Evolutionary conservation across 257 asterid genomes (phyloP).

Genomic region (Jaltomata sinuosa): DNA sequence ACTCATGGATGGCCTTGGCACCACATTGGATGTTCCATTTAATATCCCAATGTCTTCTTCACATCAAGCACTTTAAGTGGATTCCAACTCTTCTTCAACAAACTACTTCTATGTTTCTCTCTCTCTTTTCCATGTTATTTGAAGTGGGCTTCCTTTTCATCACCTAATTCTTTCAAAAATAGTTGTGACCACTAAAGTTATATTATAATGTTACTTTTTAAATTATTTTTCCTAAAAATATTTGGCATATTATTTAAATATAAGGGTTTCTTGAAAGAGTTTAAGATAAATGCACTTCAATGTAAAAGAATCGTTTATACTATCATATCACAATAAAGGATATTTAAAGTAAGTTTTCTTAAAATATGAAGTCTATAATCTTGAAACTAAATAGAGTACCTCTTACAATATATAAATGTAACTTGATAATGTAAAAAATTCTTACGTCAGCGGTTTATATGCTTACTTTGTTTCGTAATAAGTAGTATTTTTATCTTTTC

Average conservation of each 20-base stretch:
- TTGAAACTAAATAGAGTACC: background rate
- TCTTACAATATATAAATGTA: background rate
- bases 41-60: slow-evolving; percentile 31
- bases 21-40: slow-evolving; percentile 32
- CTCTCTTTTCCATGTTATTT: background rate
- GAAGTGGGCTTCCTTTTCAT: slow-evolving; percentile 54
- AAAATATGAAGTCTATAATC: background rate
- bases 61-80: slow-evolving; percentile 58
- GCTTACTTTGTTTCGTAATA: background rate
- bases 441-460: background rate
- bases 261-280: background rate
- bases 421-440: background rate
- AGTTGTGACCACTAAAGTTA: background rate
- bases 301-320: background rate
- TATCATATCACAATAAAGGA: background rate
- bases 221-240: background rate
- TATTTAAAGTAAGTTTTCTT: background rate
- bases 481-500: background rate
- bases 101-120: slow-evolving; percentile 8
- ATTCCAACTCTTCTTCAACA: slow-evolving; percentile 51
- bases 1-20: slow-evolving; percentile 17
- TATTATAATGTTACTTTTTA: background rate
- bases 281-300: no score
- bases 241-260: background rate
- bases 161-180: slow-evolving; percentile 41